Conservation (phyloP, 345 rosid species). For the Brassica cretica region DNA sequence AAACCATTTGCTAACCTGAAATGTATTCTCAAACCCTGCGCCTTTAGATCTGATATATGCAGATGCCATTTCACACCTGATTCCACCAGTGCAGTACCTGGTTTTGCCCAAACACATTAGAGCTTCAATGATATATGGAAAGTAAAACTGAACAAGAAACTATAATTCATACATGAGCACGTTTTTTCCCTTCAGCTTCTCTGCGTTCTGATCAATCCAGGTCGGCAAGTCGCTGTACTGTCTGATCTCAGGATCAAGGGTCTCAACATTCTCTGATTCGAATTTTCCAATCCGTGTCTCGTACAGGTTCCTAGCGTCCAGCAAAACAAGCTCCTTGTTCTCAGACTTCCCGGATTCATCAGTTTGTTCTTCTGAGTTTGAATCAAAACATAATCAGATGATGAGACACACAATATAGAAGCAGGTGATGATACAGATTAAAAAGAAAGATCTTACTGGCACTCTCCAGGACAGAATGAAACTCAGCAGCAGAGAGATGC, state of each 20-base stretch:
- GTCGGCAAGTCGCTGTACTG: conserved; percentile 88
- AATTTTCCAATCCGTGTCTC: conserved; percentile 95
- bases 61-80: conserved; percentile 98
- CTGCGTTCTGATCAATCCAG: conserved; percentile 82
- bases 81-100: conserved; percentile 99
- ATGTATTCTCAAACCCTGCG: conserved; percentile 77
- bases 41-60: conserved; percentile 93
- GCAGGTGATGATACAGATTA: neutral
- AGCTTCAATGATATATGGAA: conserved; percentile 3
- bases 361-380: conserved; percentile 40
- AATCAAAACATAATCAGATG: conserved; percentile 17
- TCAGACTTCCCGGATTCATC: conserved; percentile 37
- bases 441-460: conserved; percentile 47
- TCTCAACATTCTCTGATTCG: conserved; percentile 57
- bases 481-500: conserved; percentile 84
- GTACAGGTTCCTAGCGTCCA: conserved; percentile 90
- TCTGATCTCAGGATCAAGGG: conserved; percentile 82
- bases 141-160: neutral
- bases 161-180: conserved; percentile 69
- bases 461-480: conserved; percentile 72
- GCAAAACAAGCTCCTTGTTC: conserved; percentile 56
- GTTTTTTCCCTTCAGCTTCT: conserved; percentile 60
- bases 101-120: conserved; percentile 18
- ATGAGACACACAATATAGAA: conserved; percentile 6
- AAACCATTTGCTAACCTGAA: conserved; percentile 57